Percentiles rank a stretch among this genome's conserved stretches.
Evolutionary conservation across 306 rosid genomes (phyloP).

Genomic region (Rosa rugosa): DNA sequence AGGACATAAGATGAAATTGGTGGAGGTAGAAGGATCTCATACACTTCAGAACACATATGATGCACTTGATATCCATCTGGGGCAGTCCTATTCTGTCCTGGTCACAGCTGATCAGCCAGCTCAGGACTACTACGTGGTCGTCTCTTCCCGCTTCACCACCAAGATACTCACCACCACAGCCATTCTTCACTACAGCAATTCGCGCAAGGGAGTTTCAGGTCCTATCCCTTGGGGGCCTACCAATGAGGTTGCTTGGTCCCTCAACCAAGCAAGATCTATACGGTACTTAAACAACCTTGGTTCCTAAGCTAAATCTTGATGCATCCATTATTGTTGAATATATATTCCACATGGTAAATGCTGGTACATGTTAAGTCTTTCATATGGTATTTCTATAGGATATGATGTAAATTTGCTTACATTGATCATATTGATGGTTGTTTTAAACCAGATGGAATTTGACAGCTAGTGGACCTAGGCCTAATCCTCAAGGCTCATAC

Average conservation of each 20-base stretch:
- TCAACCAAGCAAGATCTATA: slow-evolving; percentile 77
- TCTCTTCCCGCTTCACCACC: slow-evolving; percentile 77
- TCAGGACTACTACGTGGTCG: slow-evolving; percentile 78
- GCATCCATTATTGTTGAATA: not conserved
- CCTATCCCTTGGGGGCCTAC: slow-evolving; percentile 81
- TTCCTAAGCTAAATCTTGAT: not conserved
- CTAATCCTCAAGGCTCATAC: slow-evolving; percentile 97
- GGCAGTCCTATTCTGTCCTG: slow-evolving; percentile 88
- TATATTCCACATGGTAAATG: not conserved
- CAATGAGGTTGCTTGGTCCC: slow-evolving; percentile 58
- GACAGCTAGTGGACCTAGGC: slow-evolving; percentile 97
- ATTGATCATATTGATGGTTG: not conserved
- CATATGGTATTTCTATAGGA: not conserved
- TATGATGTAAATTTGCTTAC: not conserved
- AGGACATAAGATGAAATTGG: slow-evolving; percentile 73
- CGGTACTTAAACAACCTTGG: slow-evolving; percentile 44
- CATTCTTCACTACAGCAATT: slow-evolving; percentile 86
- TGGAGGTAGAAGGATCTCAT: slow-evolving; percentile 98
- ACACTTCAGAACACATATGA: slow-evolving; percentile 77
- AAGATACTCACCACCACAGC: slow-evolving; percentile 77
- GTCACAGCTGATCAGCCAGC: slow-evolving; percentile 90
- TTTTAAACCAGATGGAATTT: slow-evolving; percentile 62
- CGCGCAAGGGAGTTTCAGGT: slow-evolving; percentile 70
- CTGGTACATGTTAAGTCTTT: not conserved
- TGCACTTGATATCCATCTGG: slow-evolving; percentile 85